Evolutionary conservation across 345 rosid genomes (phyloP), one percentile per base, ranked within the genome.

Genomic region (Lumnitzera racemosa): DNA sequence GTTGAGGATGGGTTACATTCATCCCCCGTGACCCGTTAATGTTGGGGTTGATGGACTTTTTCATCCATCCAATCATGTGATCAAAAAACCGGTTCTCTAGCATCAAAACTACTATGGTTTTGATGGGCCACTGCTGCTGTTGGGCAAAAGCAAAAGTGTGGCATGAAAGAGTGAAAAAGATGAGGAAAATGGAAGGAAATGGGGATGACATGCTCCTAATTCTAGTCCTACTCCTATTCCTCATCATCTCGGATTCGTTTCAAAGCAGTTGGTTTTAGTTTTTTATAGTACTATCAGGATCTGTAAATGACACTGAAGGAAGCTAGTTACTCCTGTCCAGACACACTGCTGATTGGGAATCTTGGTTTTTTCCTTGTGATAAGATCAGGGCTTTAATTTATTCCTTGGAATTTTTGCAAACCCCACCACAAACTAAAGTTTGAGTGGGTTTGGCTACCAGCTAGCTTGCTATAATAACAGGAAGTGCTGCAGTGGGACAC

Each of bases 1-100:
- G 86, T 76, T 14, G 88, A 78, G 31, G 86, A 65, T 47, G 90
- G 84, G 72, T 92, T 89, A 83, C 99, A 92, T 78, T 92, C 97
- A 13, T 71, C 72, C 14, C 98, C 97, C 1, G 87, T 83, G 53
- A 92, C 97, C 1, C 98, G 72, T 92, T 71, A 55, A 89, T 85
- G 27, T 60, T 24, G 11, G 94, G 96, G 71, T 85, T 80, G 5
- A 92, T 62, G 15, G 79, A 59, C 58, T 92, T 85, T 82, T 84
- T 92, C 76, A 91, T 82, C 98, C 98, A 91, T 1, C 96, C 98
- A 0, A 91, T 67, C 89, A 89, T 89, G 77, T 91, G 96, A 56
- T 91, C 98, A 23, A 91, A 91, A 0, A 96, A 91, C 46, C 98
- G 79, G 66, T 91, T 91, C 64, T 89, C 98, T 71, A 87, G 83